These are phyloP conservation scores for Zoysia pacifica DNA, from an alignment of 176 grass and related monocot species.

Conservation along the genomic window DNA sequence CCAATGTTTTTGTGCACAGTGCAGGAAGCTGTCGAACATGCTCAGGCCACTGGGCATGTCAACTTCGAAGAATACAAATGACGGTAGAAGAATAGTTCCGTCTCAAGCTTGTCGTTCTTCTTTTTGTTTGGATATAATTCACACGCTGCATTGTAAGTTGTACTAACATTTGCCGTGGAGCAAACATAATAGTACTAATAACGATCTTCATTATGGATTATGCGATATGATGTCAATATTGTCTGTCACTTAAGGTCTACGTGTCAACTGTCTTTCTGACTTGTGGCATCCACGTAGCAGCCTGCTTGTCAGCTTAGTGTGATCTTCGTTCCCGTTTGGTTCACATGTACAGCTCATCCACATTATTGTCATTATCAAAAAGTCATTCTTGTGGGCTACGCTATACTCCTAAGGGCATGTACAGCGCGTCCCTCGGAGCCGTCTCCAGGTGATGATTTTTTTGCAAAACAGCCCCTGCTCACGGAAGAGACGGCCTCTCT, in stretches of 20 bases:
- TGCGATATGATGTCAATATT: neutral
- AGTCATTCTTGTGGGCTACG: no score
- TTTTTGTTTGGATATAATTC: neutral
- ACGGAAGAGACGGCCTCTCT: no score
- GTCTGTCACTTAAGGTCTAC: neutral
- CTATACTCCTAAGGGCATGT: no score
- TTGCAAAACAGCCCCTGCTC: no score
- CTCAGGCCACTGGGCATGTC: constrained; percentile 83
- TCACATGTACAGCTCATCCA: neutral
- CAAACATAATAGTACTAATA: constrained; percentile 12
- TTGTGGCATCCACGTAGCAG: neutral
- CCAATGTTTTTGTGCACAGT: constrained; percentile 2
- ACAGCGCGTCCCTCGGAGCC: no score
- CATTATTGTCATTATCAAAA: no score
- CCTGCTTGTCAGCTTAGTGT: neutral
- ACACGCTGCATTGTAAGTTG: neutral
- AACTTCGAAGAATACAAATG: constrained; percentile 95
- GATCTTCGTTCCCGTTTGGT: neutral
- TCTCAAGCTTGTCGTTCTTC: constrained; percentile 15
- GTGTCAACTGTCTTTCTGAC: neutral
- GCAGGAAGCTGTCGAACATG: constrained; percentile 90
- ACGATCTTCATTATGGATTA: neutral
- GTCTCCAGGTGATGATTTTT: no score
- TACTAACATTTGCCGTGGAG: neutral
- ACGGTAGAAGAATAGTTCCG: constrained; percentile 24